Conservation (phyloP, 345 rosid genomes). For the Syzygium aromaticum region DNA sequence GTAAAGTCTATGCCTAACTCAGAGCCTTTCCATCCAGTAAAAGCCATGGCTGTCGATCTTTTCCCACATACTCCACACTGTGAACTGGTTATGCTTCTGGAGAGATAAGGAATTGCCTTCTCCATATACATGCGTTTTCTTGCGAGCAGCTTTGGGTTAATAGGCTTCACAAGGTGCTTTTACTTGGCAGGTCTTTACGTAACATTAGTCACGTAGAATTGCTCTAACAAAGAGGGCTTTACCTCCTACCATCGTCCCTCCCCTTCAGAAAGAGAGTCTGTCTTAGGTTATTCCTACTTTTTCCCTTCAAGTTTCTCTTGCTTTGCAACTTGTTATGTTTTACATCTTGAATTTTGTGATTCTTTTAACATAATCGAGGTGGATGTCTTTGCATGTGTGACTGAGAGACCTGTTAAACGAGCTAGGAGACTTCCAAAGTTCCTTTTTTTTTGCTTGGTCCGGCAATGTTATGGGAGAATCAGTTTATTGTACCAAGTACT, state of each 20-base stretch:
- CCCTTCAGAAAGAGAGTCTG: background rate
- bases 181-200: background rate
- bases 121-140: background rate
- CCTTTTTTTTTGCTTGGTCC: background rate
- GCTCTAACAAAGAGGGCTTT: background rate
- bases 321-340: background rate
- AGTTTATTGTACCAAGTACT: background rate
- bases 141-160: background rate
- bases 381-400: background rate
- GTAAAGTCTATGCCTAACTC: constrained; percentile 86
- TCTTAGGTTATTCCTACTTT: background rate
- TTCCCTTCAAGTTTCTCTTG: background rate
- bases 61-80: constrained; percentile 95
- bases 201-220: background rate
- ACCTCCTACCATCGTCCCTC: background rate
- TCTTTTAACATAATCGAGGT: background rate
- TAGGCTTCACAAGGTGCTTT: background rate
- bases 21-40: constrained; percentile 81
- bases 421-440: background rate
- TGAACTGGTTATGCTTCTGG: constrained; percentile 91
- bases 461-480: background rate
- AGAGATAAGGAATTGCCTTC: constrained; percentile 31
- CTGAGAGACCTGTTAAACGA: background rate
- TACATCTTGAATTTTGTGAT: background rate
- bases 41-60: constrained; percentile 96